Conservation (phyloP, 1,139 yeast species). For the Lodderomyces jiufengensis region DNA sequence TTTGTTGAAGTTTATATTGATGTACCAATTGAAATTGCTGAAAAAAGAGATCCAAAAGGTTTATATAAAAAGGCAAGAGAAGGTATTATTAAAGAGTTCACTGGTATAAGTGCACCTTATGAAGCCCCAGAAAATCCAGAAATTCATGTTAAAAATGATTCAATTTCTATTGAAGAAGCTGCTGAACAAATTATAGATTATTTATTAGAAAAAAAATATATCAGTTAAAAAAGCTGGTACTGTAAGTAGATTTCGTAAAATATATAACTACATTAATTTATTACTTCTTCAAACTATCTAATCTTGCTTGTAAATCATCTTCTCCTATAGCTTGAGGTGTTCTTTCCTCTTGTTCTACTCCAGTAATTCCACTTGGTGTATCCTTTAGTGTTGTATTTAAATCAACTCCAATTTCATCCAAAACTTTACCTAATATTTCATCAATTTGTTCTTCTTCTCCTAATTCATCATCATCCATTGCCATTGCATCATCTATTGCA, state of each 20-base stretch:
- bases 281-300: constrained; percentile 72
- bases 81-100: constrained; percentile 89
- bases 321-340: constrained; percentile 58
- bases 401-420: constrained; percentile 95
- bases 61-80: constrained; percentile 94
- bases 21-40: constrained; percentile 91
- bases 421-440: constrained; percentile 84
- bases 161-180: constrained; percentile 69
- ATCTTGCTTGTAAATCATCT: constrained; percentile 85
- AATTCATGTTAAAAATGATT: constrained; percentile 71
- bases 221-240: constrained; percentile 15
- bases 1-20: constrained; percentile 89
- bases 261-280: neutral
- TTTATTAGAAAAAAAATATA: constrained; percentile 53
- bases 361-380: constrained; percentile 55
- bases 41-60: constrained; percentile 95
- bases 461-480: constrained; percentile 65
- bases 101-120: constrained; percentile 94
- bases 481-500: constrained; percentile 94
- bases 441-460: constrained; percentile 85
- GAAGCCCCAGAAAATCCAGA: constrained; percentile 88
- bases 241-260: too few relatives aligned
- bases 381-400: constrained; percentile 65
- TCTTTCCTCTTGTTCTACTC: constrained; percentile 24
- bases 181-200: constrained; percentile 71